Conservation (phyloP, 2,329 filamentous ascomycete species). For the Endothia cerciana region DNA sequence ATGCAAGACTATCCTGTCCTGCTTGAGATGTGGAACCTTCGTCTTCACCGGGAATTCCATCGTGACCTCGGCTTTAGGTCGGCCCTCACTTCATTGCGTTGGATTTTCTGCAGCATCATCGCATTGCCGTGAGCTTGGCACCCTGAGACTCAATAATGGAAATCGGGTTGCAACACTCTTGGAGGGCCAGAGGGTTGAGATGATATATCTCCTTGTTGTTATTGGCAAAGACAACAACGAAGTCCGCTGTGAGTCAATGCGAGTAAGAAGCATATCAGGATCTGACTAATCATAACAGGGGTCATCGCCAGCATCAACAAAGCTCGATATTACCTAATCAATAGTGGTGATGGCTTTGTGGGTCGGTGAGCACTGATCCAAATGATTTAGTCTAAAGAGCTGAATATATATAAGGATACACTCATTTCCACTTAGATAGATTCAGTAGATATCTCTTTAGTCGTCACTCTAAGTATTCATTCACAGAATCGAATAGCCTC, state of each 20-base stretch:
- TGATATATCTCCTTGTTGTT: not conserved
- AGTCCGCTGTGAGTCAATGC: not conserved
- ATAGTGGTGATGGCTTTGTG: not conserved
- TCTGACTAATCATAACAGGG: not conserved
- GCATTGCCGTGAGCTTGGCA: not conserved
- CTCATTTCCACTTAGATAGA: no score
- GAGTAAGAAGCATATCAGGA: not conserved
- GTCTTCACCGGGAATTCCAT: constrained; percentile 39
- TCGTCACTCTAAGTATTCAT: no score
- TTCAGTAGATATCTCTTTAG: not conserved
- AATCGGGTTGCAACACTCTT: not conserved
- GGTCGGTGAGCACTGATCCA: not conserved
- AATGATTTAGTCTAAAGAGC: no score
- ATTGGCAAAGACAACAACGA: not conserved
- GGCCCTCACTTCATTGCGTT: not conserved
- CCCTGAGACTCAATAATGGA: not conserved
- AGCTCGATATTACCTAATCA: not conserved
- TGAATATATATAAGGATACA: no score
- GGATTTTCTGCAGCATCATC: not conserved
- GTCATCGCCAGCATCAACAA: not conserved
- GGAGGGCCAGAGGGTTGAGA: not conserved
- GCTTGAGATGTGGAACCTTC: constrained; percentile 50
- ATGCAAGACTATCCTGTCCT: constrained; percentile 75
- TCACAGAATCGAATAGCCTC: no score
- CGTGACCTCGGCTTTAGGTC: constrained; percentile 4